Evolutionary conservation across 1,284 basidiomycete species (phyloP).

Genomic region (Ceratobasidium papillatum): DNA sequence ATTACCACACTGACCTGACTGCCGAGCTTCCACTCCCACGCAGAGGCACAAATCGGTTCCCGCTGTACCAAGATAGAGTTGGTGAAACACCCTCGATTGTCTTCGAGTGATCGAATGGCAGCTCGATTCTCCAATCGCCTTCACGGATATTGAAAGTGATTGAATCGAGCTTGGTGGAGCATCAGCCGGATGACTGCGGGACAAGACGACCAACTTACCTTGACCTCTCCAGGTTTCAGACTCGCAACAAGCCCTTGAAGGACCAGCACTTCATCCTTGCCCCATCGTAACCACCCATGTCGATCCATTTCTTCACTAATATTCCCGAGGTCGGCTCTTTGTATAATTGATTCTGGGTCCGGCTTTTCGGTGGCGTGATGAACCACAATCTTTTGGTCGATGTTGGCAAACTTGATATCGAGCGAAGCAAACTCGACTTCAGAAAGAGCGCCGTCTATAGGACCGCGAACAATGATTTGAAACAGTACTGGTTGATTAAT

Average conservation of each 20-base stretch:
- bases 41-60: constrained; percentile 61
- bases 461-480: constrained; percentile 70
- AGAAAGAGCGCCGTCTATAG: constrained; percentile 58
- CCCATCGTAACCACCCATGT: constrained; percentile 65
- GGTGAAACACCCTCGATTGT: constrained; percentile 60
- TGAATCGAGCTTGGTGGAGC: constrained; percentile 26
- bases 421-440: constrained; percentile 67
- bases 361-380: constrained; percentile 52
- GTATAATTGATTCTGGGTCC: constrained; percentile 15
- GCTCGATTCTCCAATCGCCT: constrained; percentile 68
- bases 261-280: constrained; percentile 60
- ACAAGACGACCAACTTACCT: constrained; percentile 54
- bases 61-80: constrained; percentile 60
- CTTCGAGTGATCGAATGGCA: constrained; percentile 60
- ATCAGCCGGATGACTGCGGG: not conserved
- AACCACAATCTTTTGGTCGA: constrained; percentile 59
- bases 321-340: constrained; percentile 57
- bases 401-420: constrained; percentile 64
- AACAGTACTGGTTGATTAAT: constrained; percentile 73
- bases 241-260: constrained; percentile 66
- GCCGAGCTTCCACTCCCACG: constrained; percentile 60
- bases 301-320: constrained; percentile 45
- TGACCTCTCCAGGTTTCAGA: constrained; percentile 49
- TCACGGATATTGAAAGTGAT: constrained; percentile 63
- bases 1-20: constrained; percentile 58